phyloP scores from a whole-genome alignment of 2,329 filamentous ascomycete species.

The Capronia americana region DNA sequence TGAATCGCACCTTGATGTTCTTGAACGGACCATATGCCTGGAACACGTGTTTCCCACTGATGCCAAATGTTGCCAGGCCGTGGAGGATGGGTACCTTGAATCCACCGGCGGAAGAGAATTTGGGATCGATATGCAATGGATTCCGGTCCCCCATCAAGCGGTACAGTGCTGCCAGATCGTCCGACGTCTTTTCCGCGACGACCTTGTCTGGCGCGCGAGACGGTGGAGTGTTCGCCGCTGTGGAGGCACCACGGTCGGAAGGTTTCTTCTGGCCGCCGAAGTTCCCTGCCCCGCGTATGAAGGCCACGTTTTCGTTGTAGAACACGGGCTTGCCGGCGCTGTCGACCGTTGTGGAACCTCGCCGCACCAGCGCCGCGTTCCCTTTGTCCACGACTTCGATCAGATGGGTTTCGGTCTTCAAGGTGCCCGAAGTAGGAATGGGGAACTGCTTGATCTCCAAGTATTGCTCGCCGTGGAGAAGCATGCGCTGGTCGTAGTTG shows the following conservation, averaged over 20 bases:
- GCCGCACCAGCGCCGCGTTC: conserved; percentile 80
- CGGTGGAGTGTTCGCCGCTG: conserved; percentile 78
- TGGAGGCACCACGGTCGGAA: conserved; percentile 78
- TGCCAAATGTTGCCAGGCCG: conserved; percentile 91
- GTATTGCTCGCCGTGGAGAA: conserved; percentile 98
- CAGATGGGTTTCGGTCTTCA: conserved; percentile 53
- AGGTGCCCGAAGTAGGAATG: conserved; percentile 65
- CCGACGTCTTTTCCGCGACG: conserved; percentile 82
- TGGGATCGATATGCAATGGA: conserved; percentile 93
- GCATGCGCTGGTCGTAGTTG: conserved; percentile 98
- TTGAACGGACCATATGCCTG: conserved; percentile 81
- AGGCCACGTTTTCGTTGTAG: conserved; percentile 95
- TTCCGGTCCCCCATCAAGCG: conserved; percentile 93
- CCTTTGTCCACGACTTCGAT: conserved; percentile 98
- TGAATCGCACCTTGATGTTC: conserved; percentile 92
- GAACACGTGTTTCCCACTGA: conserved; percentile 88
- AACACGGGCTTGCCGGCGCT: conserved; percentile 88
- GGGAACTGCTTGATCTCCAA: conserved; percentile 93
- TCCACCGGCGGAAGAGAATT: conserved; percentile 91
- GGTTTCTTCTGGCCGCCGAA: conserved; percentile 85
- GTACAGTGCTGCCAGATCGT: conserved; percentile 93
- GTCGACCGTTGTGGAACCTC: conserved; percentile 82
- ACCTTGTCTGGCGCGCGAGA: conserved; percentile 79
- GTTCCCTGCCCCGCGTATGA: conserved; percentile 87
- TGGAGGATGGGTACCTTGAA: conserved; percentile 95